Conservation (phyloP, 352 stramenopile species). For the Phytopythium oedochilum region DNA sequence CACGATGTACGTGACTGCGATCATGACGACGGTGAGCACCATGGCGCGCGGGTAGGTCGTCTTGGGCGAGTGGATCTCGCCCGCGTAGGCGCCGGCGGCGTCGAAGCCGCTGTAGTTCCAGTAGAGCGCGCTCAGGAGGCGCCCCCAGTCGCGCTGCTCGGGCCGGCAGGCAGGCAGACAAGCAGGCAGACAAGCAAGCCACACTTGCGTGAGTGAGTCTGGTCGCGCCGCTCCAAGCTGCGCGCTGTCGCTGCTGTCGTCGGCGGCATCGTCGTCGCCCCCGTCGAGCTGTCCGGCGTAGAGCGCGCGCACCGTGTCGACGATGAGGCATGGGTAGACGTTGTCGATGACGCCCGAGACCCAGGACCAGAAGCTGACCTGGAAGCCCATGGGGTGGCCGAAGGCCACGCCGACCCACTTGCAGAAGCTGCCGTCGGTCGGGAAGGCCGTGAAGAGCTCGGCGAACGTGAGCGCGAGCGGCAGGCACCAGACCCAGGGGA, state of each 20-base stretch:
- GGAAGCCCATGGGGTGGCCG: conserved; percentile 71
- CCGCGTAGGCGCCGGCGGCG: conserved; percentile 86
- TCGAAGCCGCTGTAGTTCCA: conserved; percentile 97
- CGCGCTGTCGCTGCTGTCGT: conserved; percentile 7
- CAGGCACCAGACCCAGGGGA: conserved; percentile 67
- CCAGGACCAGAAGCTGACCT: conserved; percentile 84
- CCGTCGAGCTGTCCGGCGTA: conserved; percentile 13
- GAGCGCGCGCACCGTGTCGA: conserved; percentile 55
- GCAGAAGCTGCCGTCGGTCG: conserved; percentile 66
- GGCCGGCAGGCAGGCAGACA: too few relatives aligned
- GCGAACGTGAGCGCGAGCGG: conserved; percentile 63
- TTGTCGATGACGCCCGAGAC: conserved; percentile 76
- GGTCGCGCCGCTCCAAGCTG: background rate
- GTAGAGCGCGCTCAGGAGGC: conserved; percentile 93
- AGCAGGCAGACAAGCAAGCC: too few relatives aligned
- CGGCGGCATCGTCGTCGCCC: conserved; percentile 15
- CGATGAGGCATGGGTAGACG: conserved; percentile 76
- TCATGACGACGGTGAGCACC: conserved; percentile 70
- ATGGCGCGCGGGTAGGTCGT: conserved; percentile 82
- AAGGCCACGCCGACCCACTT: conserved; percentile 76
- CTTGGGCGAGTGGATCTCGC: conserved; percentile 81
- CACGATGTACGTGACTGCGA: conserved; percentile 82
- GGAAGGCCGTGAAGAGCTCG: conserved; percentile 70
- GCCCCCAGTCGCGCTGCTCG: conserved; percentile 59
- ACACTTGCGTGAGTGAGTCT: background rate